Base-by-base conservation (phyloP, 2,329 filamentous ascomycete genomes). In the Aspergillus piperis region DNA sequence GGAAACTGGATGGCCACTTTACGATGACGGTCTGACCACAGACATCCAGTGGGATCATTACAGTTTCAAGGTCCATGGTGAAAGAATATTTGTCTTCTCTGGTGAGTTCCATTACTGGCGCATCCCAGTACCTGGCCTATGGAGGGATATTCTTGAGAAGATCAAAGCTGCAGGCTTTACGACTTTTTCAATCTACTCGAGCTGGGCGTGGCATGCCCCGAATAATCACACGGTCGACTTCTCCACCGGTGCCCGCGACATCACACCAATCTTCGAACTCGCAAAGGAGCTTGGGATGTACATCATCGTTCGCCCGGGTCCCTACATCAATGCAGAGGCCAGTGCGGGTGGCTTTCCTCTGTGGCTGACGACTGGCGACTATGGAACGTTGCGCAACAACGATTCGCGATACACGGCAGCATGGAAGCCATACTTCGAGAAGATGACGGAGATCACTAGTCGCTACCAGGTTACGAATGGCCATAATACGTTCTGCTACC, bases 271-370 rank as follows among this genome's bases (percentile, higher is more conserved):
- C 42, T 80, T 84, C 54, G 80, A 82, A 27, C 75, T 84, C 25
- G 83, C 84, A 3, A 80, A 84, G 63, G 77, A 83, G 41, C 73
- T 84, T 23, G 84, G 83, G 2, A 72, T 86, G 41, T 86, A 85
- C 63, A 78, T 85, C 41, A 81, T 86, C 27, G 79, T 82, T 1
- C 78, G 86, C 0, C 84, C 85, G 0, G 86, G 86, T 0, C 85
- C 85, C 0, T 89, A 88, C 59, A 81, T 86, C 59, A 89, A 88
- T 62, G 86, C 86, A 1, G 87, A 88, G 68, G 80, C 84, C 3
- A 87, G 83, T 62, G 85, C 82, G 1, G 86, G 87, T 32, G 86
- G 86, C 0, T 85, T 87, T 59, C 84, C 86, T 0, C 74, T 86
- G 1, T 89, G 86, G 85, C 71, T 86, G 5, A 88, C 85, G 0